These are phyloP conservation scores for Debaryomyces coudertii DNA, from an alignment of 1,139 yeast genomes.

Conservation along the genomic window DNA sequence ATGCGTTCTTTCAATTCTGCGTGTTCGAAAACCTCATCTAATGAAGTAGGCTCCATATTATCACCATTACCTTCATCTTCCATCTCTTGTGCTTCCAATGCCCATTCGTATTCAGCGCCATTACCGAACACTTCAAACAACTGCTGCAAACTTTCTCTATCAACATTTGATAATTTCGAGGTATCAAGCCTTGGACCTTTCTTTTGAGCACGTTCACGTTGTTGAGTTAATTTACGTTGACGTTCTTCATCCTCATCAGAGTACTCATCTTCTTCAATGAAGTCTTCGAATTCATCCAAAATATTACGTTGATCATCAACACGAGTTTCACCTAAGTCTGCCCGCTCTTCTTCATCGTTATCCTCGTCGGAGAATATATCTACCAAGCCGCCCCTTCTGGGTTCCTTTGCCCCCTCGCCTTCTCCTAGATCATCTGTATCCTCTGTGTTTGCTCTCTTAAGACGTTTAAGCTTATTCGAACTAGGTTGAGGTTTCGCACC, in stretches of 20 bases:
- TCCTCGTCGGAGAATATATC: constrained; percentile 90
- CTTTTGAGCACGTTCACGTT: constrained; percentile 45
- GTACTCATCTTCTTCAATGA: constrained; percentile 95
- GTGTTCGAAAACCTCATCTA: constrained; percentile 92
- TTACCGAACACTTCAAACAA: constrained; percentile 95
- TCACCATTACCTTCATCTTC: constrained; percentile 60
- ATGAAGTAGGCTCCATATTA: constrained; percentile 58
- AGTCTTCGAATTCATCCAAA: constrained; percentile 90
- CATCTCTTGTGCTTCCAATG: constrained; percentile 85
- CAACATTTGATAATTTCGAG: constrained; percentile 73
- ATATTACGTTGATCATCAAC: constrained; percentile 44
- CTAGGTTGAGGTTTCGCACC: constrained; percentile 57
- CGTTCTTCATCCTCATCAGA: constrained; percentile 81
- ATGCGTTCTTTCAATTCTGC: constrained; percentile 88
- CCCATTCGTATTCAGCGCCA: constrained; percentile 98
- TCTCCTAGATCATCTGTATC: constrained; percentile 30
- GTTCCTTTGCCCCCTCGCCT: constrained; percentile 25
- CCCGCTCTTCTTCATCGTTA: constrained; percentile 48
- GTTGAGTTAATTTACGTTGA: constrained; percentile 32
- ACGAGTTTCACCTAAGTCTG: constrained; percentile 35
- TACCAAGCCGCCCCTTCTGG: constrained; percentile 49
- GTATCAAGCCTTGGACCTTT: constrained; percentile 50
- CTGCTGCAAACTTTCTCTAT: constrained; percentile 91
- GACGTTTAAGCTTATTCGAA: constrained; percentile 67
- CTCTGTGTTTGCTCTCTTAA: constrained; percentile 67